phyloP scores from a whole-genome alignment of 2,329 filamentous ascomycete genomes.

The Raffaelea deltoideospora region DNA sequence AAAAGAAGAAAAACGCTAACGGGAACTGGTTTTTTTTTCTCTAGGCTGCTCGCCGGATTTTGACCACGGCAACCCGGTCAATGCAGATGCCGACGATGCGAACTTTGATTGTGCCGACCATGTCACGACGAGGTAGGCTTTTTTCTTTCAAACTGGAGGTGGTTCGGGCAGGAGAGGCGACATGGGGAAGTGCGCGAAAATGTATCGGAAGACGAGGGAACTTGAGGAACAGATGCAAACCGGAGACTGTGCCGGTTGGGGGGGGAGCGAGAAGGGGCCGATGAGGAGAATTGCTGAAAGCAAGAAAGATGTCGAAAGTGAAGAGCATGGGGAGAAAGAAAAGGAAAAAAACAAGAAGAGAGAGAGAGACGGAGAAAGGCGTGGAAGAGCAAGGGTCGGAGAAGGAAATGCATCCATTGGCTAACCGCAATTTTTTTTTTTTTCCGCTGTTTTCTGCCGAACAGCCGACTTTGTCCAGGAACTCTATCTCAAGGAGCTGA shows the following conservation, averaged over 20 bases:
- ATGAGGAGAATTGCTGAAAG: too few species aligned
- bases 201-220: too few species aligned
- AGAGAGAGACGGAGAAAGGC: background rate
- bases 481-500: conserved; percentile 91
- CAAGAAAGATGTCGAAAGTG: too few species aligned
- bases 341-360: background rate
- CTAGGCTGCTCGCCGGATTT: conserved; percentile 34
- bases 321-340: too few species aligned
- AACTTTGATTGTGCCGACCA: conserved; percentile 43
- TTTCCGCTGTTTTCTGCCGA: conserved; percentile 2
- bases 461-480: conserved; percentile 95
- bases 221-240: too few species aligned
- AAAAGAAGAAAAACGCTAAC: background rate
- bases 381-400: too few species aligned
- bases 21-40: background rate
- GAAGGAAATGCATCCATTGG: too few species aligned
- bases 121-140: conserved; percentile 44
- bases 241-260: too few species aligned
- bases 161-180: too few species aligned
- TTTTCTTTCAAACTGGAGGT: background rate
- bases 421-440: background rate
- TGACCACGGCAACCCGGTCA: conserved; percentile 21
- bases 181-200: too few species aligned
- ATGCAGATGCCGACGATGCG: conserved; percentile 27
- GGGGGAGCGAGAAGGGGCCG: too few species aligned